Conservation (phyloP, 1,284 basidiomycete genomes). For the Kwoniella shivajii region DNA sequence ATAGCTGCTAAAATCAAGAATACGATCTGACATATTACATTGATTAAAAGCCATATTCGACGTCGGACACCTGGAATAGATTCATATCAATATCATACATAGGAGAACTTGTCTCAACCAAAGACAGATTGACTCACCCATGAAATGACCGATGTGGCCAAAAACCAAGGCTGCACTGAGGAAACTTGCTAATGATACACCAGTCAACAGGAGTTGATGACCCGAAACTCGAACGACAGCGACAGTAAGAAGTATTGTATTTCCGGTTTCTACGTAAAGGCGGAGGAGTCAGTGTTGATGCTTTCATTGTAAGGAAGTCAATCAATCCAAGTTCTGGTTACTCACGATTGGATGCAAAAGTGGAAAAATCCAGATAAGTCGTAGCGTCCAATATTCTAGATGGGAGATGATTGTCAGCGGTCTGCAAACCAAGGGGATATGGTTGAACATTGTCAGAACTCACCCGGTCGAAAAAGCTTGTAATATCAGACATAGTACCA, state of each 20-base stretch:
- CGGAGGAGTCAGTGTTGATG: too few species aligned
- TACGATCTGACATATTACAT: conserved; percentile 31
- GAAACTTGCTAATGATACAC: conserved; percentile 44
- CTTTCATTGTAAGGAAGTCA: too few species aligned
- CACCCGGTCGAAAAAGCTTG: conserved; percentile 47
- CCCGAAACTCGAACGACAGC: conserved; percentile 34
- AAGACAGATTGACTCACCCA: too few species aligned
- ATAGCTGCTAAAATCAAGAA: conserved; percentile 36
- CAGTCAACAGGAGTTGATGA: conserved; percentile 38
- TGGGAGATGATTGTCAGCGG: background rate
- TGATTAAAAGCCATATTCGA: conserved; percentile 41
- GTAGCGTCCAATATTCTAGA: conserved; percentile 48
- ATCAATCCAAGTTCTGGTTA: background rate
- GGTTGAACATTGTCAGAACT: conserved; percentile 3
- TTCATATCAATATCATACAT: background rate
- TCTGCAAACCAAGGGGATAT: background rate
- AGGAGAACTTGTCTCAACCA: background rate
- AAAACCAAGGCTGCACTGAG: conserved; percentile 41
- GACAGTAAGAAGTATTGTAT: conserved; percentile 53
- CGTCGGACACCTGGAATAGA: conserved; percentile 33
- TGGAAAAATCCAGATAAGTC: conserved; percentile 49
- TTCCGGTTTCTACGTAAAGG: conserved; percentile 42
- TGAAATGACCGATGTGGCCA: conserved; percentile 45
- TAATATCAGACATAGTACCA: conserved; percentile 38
- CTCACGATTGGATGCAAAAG: conserved; percentile 53